Evolutionary conservation across 2,329 filamentous ascomycete genomes (phyloP), one percentile per base, ranked within the genome.

Genomic region (Lachnellula hyalina): DNA sequence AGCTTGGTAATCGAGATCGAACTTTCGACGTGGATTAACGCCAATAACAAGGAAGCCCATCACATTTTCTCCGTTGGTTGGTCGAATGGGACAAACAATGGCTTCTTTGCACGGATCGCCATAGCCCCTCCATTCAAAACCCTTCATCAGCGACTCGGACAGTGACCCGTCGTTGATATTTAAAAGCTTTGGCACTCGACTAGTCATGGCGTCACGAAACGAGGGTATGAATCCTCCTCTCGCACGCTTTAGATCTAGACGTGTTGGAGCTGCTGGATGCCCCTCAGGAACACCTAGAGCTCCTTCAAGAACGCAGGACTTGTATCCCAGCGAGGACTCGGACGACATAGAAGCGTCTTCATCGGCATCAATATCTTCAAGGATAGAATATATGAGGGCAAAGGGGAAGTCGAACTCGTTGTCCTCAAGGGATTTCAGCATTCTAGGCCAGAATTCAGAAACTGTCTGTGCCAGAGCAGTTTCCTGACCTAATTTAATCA

Each of bases 381-480:
- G 77, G 1, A 90, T 83, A 0, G 87, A 90, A 69, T 93, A 93
- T 1, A 93, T 77, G 54, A 93, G 73, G 21, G 84, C 84, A 64
- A 92, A 90, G 0, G 89, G 89, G 5, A 88, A 82, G 66, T 93
- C 89, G 54, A 78, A 77, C 60, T 87, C 83, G 66, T 92, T 92
- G 61, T 82, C 84, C 52, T 86, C 82, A 38, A 93, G 75, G 2
- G 86, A 86, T 44, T 77, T 74, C 36, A 84, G 74, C 6, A 91
- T 82, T 59, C 85, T 79, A 1, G 76, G 74, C 89, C 89, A 94
- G 67, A 93, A 92, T 12, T 75, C 77, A 61, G 83, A 82, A 3
- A 92, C 79, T 53, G 87, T 86, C 52, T 85, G 79, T 15, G 89
- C 87, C 11, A 81, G 74, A 3, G 86, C 82, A 5, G 86, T 90